phyloP scores from a whole-genome alignment of 2,329 filamentous ascomycete genomes.

The Cercospora brassicicola region DNA sequence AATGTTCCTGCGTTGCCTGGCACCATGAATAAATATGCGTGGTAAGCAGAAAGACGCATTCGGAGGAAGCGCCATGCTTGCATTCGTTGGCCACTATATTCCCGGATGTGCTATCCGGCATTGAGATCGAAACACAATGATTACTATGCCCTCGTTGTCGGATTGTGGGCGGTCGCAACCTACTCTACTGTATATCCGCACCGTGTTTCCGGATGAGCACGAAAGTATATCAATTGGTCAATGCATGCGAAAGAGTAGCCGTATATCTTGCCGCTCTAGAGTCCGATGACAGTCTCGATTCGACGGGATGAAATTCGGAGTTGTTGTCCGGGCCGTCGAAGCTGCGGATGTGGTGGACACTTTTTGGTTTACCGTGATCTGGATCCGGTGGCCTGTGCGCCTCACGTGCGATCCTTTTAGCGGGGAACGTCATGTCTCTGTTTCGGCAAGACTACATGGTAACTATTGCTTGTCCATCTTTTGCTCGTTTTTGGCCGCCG shows the following conservation, averaged over 20 bases:
- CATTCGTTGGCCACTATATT: neutral
- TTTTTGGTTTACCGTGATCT: neutral
- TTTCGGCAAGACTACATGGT: slow-evolving; percentile 12
- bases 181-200: neutral
- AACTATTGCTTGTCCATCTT: slow-evolving; percentile 7
- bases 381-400: neutral
- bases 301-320: neutral
- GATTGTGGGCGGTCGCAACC: neutral
- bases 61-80: neutral
- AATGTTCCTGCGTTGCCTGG: neutral
- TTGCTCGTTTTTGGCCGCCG: neutral
- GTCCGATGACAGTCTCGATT: neutral
- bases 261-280: neutral
- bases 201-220: neutral
- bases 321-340: neutral
- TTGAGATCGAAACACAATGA: neutral
- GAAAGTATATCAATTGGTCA: neutral
- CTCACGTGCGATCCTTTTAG: neutral
- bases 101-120: neutral
- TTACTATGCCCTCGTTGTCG: neutral
- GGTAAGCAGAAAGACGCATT: neutral
- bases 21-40: neutral
- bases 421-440: slow-evolving; percentile 11
- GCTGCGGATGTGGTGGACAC: neutral
- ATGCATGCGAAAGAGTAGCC: neutral